These are phyloP conservation scores for Mesembryanthemum crystallinum DNA, from an alignment of 148 eudicot species.

Conservation along the genomic window DNA sequence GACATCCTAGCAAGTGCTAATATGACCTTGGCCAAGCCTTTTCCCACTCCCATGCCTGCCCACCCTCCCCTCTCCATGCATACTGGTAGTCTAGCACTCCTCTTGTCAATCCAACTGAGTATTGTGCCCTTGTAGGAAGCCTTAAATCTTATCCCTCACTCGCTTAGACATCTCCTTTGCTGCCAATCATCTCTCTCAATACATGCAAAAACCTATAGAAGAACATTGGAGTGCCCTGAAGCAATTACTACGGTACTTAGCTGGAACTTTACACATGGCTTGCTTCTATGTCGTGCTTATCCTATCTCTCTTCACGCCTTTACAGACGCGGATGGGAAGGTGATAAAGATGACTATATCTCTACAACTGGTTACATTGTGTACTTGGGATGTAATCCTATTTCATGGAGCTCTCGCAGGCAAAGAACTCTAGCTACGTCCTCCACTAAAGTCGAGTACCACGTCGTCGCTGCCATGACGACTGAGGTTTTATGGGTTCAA, in stretches of 20 bases:
- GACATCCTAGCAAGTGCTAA: neutral
- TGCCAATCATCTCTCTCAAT: neutral
- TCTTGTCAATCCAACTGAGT: neutral
- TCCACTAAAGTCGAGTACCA: too few relatives aligned
- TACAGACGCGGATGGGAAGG: too few relatives aligned
- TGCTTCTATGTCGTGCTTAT: neutral
- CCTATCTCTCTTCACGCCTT: too few relatives aligned
- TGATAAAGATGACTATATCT: too few relatives aligned
- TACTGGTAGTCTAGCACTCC: too few relatives aligned
- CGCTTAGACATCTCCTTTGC: neutral
- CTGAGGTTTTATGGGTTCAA: too few relatives aligned
- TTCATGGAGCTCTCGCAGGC: too few relatives aligned
- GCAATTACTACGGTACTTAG: neutral
- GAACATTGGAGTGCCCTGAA: neutral
- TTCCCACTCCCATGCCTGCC: neutral
- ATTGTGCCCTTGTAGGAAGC: neutral
- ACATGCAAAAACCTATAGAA: neutral
- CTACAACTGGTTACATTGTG: too few relatives aligned
- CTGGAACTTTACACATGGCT: neutral
- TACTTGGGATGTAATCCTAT: too few relatives aligned
- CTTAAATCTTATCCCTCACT: neutral
- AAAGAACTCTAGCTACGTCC: too few relatives aligned
- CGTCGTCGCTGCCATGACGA: too few relatives aligned
- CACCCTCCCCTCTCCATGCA: neutral
- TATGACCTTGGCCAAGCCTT: neutral